Conservation (phyloP, 768 basidiomycete species). For the Coprinopsis strossmayeri region DNA sequence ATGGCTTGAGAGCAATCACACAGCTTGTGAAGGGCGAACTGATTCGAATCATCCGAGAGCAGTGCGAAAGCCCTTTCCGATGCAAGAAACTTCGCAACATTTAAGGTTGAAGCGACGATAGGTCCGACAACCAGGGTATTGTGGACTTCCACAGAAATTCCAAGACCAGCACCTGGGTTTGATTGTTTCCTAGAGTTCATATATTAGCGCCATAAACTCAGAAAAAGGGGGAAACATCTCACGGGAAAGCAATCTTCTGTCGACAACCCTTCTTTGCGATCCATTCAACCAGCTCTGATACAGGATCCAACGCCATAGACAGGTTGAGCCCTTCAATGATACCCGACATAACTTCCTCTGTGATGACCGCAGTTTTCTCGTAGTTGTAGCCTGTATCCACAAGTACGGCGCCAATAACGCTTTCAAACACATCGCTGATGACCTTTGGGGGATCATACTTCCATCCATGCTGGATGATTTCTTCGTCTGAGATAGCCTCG, state of each 20-base stretch:
- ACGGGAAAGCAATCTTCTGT: constrained; percentile 19
- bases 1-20: constrained; percentile 27
- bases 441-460: constrained; percentile 82
- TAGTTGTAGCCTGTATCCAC: constrained; percentile 75
- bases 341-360: constrained; percentile 60
- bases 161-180: no score
- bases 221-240: constrained; percentile 2
- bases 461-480: constrained; percentile 69
- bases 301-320: constrained; percentile 60
- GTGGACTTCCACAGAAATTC: constrained; percentile 55
- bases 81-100: constrained; percentile 62
- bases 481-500: constrained; percentile 43
- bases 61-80: constrained; percentile 54
- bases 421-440: constrained; percentile 80
- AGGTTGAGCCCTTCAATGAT: constrained; percentile 56
- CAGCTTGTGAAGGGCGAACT: constrained; percentile 33
- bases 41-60: constrained; percentile 40
- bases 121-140: constrained; percentile 52
- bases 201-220: neutral
- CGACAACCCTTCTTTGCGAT: constrained; percentile 51
- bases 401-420: constrained; percentile 76
- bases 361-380: constrained; percentile 55
- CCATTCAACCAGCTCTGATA: constrained; percentile 68
- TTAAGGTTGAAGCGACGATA: constrained; percentile 47
- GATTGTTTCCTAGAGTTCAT: constrained; percentile 11